These are phyloP conservation scores for Leccinum uliginosum DNA, from an alignment of 768 basidiomycete genomes.

Conservation along the genomic window DNA sequence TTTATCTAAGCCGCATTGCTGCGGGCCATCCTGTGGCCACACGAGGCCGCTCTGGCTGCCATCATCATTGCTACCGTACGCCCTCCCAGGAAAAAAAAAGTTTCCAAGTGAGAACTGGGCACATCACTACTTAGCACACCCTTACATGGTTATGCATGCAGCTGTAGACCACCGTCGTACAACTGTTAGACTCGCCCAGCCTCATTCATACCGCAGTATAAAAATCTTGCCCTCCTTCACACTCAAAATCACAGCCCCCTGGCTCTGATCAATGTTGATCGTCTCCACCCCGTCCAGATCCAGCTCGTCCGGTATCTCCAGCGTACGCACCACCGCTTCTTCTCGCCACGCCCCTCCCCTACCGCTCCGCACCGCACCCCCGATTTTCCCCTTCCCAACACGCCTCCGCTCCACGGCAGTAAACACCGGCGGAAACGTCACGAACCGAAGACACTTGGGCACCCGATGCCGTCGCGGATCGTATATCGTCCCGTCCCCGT, in stretches of 20 bases:
- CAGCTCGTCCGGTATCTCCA: conserved; percentile 61
- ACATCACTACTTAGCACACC: no score
- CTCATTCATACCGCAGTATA: conserved; percentile 61
- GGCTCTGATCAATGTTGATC: conserved; percentile 74
- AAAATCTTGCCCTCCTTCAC: conserved; percentile 67
- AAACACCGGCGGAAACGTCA: conserved; percentile 58
- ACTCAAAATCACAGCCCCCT: conserved; percentile 68
- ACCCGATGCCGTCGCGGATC: conserved; percentile 28
- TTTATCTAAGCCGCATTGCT: conserved; percentile 13
- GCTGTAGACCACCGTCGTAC: no score
- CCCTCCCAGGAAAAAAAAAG: no score
- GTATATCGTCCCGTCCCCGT: conserved; percentile 16
- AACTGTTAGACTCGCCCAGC: not conserved
- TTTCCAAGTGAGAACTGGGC: no score
- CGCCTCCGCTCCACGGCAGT: conserved; percentile 18
- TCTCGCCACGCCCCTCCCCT: conserved; percentile 24
- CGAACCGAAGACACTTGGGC: conserved; percentile 59
- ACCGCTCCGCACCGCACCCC: not conserved
- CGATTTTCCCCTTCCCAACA: not conserved
- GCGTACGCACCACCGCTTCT: conserved; percentile 49
- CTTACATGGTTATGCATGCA: no score
- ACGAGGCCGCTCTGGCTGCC: conserved; percentile 6
- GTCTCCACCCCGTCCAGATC: conserved; percentile 66
- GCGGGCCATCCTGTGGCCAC: not conserved
- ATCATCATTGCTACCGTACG: not conserved